Evolutionary conservation across 495 filamentous ascomycete species (phyloP).

Genomic region (Xylaria longipes): DNA sequence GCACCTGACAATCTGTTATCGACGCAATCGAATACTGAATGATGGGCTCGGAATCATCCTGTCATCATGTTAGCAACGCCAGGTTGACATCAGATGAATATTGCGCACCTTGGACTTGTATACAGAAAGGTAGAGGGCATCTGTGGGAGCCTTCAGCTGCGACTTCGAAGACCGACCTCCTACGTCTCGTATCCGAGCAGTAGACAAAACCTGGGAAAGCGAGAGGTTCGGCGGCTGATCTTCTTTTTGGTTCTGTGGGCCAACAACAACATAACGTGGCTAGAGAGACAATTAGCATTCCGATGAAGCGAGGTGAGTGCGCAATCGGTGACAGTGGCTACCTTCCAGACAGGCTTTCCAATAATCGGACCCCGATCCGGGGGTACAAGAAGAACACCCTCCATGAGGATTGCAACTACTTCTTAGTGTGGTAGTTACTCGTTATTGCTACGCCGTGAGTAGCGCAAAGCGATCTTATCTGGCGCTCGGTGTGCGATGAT

Average conservation of each 20-base stretch:
- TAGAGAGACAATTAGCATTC: conserved; percentile 30
- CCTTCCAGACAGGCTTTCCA: conserved; percentile 64
- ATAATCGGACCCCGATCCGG: conserved; percentile 64
- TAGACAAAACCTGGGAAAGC: conserved; percentile 38
- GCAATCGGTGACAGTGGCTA: conserved; percentile 29
- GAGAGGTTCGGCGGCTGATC: conserved; percentile 29
- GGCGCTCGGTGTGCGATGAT: conserved; percentile 1
- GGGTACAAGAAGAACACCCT: conserved; percentile 60
- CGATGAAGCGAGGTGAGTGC: not conserved
- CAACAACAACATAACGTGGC: conserved; percentile 57
- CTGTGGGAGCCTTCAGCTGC: conserved; percentile 34
- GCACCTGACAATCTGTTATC: conserved; percentile 59
- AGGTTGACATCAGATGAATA: not conserved
- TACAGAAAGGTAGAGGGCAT: conserved; percentile 57
- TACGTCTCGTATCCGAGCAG: conserved; percentile 39
- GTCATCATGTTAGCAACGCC: conserved; percentile 30
- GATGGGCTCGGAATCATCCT: conserved; percentile 59
- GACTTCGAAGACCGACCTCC: conserved; percentile 38
- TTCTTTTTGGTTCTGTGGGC: conserved; percentile 33
- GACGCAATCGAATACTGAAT: conserved; percentile 56
- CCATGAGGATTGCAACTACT: conserved; percentile 46
- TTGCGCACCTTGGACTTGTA: conserved; percentile 60
- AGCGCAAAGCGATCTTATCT: conserved; percentile 27
- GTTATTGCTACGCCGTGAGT: conserved; percentile 27
- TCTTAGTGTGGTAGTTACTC: conserved; percentile 30